Evolutionary conservation across 495 filamentous ascomycete species (phyloP).

Genomic region (Saxophila tyrrhenica): DNA sequence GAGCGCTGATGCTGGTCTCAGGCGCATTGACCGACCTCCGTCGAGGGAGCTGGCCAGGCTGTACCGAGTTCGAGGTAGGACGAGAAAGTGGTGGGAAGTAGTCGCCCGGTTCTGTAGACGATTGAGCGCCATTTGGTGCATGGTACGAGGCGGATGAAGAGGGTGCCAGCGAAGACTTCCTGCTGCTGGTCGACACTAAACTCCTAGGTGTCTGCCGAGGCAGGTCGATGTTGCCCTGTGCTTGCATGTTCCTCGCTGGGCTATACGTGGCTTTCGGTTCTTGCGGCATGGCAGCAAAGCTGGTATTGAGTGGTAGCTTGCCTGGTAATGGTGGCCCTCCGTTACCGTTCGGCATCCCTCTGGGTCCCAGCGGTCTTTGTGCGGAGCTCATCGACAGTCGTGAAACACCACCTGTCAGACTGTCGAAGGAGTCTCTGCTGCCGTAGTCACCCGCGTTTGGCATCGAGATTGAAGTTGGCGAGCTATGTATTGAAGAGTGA

Average conservation of each 20-base stretch:
- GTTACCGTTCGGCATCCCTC: conserved; percentile 42
- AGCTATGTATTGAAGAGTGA: conserved; percentile 16
- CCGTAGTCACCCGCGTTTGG: conserved; percentile 30
- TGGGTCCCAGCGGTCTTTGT: conserved; percentile 39
- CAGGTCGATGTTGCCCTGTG: conserved; percentile 40
- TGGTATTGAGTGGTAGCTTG: conserved; percentile 44
- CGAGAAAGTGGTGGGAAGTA: conserved; percentile 24
- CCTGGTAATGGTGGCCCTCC: conserved; percentile 38
- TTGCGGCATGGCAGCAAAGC: conserved; percentile 51
- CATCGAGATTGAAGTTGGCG: conserved; percentile 25
- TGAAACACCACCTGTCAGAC: background rate
- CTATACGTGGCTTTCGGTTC: conserved; percentile 79
- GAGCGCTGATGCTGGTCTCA: conserved; percentile 51
- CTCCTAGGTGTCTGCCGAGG: conserved; percentile 35
- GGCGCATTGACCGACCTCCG: conserved; percentile 43
- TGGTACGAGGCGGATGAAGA: conserved; percentile 11
- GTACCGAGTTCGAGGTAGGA: background rate
- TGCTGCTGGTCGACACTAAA: conserved; percentile 15
- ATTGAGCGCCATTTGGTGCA: conserved; percentile 19
- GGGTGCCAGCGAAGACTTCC: conserved; percentile 4
- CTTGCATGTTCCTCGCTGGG: conserved; percentile 49
- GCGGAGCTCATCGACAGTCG: background rate
- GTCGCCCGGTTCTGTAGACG: conserved; percentile 13
- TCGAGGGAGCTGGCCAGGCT: background rate
- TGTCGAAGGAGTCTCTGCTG: conserved; percentile 24